These are phyloP conservation scores for Xylariales sp. DNA, from an alignment of 2,329 filamentous ascomycete species.

Conservation along the genomic window DNA sequence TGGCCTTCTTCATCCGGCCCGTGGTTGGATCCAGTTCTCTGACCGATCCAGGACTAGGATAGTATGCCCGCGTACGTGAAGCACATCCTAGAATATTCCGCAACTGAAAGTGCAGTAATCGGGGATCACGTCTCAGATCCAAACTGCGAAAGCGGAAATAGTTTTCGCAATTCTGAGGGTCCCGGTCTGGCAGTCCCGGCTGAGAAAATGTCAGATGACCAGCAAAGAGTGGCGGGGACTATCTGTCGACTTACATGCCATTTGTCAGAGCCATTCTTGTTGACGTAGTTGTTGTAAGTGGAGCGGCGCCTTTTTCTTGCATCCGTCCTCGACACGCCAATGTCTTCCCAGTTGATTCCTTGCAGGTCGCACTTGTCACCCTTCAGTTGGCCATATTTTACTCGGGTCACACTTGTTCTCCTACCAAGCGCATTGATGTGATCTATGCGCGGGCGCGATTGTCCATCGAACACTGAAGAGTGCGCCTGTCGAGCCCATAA, in stretches of 20 bases:
- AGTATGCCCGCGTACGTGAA: constrained; percentile 52
- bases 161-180: constrained; percentile 36
- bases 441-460: neutral
- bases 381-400: constrained; percentile 42
- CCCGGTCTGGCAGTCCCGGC: constrained; percentile 23
- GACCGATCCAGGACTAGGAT: constrained; percentile 46
- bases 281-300: constrained; percentile 56
- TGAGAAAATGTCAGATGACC: neutral
- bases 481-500: constrained; percentile 34
- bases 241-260: constrained; percentile 39
- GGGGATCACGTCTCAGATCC: constrained; percentile 48
- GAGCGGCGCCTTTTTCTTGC: constrained; percentile 43
- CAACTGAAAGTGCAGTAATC: constrained; percentile 62
- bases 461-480: neutral
- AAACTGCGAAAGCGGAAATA: constrained; percentile 57
- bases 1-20: constrained; percentile 37
- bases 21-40: constrained; percentile 48
- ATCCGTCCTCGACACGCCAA: constrained; percentile 45
- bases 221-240: neutral
- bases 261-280: constrained; percentile 40
- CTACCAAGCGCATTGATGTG: constrained; percentile 11
- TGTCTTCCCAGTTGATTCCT: constrained; percentile 51
- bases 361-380: constrained; percentile 56
- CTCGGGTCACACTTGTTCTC: constrained; percentile 22
- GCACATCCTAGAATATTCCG: constrained; percentile 57